Base-by-base conservation (phyloP, 1,139 yeast species). In the Hemisphaericaspora lyxosophila region DNA sequence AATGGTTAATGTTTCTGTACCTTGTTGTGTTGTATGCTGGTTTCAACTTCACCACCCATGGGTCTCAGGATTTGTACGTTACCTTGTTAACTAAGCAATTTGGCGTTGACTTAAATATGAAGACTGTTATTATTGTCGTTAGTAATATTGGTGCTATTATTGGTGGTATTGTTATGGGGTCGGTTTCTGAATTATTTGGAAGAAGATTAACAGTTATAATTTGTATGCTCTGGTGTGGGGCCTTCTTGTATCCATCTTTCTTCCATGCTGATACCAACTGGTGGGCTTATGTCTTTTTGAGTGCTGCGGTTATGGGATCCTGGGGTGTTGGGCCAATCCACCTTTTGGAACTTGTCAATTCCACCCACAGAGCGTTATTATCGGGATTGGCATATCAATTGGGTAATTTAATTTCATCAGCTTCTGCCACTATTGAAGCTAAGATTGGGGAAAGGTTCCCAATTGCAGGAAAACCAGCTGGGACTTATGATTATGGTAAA, bases 61-160 rank as follows among this genome's bases (percentile, higher is more conserved):
- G 79, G 1, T 68, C 79, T 7, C 81, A 75, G 52, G 82, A 76
- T 54, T 59, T 75, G 41, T 73, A 68, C 54, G 78, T 78, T 26
- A 73, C 79, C 0, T 54, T 73, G 55, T 59, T 75, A 18, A 57
- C 61, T 11, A 64, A 56, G 11, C 80, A 75, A 52, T 55, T 64
- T 35, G 53, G 50, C 11, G 57, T 63, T 20, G 51, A 58, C 13
- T 47, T 61, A 2, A 57, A 75, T 46, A 53, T 58, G 11, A 57
- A 62, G 38, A 75, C 80, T 0, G 67, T 73, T 13, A 72, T 73
- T 33, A 65, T 68, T 54, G 65, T 64, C 11, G 71, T 75, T 11
- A 65, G 67, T 30, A 75, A 75, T 45, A 38, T 75, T 25, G 82
- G 81, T 29, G 82, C 76, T 12, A 64, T 75, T 41, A 43, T 55